Percentiles rank a stretch among this genome's conserved stretches.
Conservation (phyloP, 352 stramenopile genomes). For the Phytophthora lateralis region DNA sequence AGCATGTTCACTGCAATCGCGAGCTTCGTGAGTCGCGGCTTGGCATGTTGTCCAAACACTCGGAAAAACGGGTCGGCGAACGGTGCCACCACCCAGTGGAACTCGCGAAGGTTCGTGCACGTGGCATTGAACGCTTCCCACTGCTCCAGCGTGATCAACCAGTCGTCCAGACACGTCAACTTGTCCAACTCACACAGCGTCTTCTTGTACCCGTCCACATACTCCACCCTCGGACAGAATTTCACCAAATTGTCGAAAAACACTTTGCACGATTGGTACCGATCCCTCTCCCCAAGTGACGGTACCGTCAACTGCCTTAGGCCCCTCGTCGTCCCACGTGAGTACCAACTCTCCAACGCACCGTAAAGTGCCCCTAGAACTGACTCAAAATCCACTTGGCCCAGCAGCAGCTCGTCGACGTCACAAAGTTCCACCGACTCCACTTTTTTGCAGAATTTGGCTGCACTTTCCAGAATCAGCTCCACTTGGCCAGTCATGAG, state of each 20-base stretch:
- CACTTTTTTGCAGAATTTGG: constrained; percentile 35
- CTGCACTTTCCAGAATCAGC: constrained; percentile 28
- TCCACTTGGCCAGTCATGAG: constrained; percentile 27
- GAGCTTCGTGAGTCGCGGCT: constrained; percentile 38
- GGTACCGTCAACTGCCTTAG: constrained; percentile 41
- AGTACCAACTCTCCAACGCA: constrained; percentile 34
- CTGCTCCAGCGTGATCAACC: constrained; percentile 29
- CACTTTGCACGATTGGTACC: constrained; percentile 20
- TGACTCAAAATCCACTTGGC: constrained; percentile 16
- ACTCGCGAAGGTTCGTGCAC: constrained; percentile 41
- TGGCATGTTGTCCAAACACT: constrained; percentile 39
- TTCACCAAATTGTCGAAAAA: constrained; percentile 39
- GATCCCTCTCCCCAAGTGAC: constrained; percentile 17
- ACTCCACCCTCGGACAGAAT: constrained; percentile 36
- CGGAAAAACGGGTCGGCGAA: constrained; percentile 49
- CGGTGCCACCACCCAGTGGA: constrained; percentile 46
- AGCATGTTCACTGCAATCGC: constrained; percentile 46
- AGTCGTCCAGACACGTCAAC: constrained; percentile 37
- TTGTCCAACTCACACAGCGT: constrained; percentile 41
- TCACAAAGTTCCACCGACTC: constrained; percentile 26
- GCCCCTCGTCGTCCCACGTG: constrained; percentile 14
- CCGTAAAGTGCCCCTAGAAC: constrained; percentile 35
- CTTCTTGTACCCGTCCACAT: constrained; percentile 43
- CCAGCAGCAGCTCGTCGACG: constrained; percentile 13
- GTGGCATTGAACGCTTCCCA: constrained; percentile 45